These are phyloP conservation scores for Mycosphaerella arachidis DNA, from an alignment of 2,329 filamentous ascomycete species.

Conservation along the genomic window DNA sequence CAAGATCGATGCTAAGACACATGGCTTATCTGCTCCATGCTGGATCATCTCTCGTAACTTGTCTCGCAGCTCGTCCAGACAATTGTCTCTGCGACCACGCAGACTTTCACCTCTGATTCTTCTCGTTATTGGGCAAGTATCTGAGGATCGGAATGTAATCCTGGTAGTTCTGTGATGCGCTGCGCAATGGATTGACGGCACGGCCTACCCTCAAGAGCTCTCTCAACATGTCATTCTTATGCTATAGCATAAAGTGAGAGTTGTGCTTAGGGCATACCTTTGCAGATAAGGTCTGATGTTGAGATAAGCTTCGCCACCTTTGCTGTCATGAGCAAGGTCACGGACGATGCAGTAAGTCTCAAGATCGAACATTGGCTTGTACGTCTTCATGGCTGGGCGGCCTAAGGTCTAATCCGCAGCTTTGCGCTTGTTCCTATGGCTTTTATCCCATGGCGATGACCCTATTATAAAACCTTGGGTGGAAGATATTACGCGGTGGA, in stretches of 20 bases:
- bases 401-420: slow-evolving; percentile 48
- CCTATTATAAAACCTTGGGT: slow-evolving; percentile 55
- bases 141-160: slow-evolving; percentile 51
- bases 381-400: slow-evolving; percentile 44
- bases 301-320: slow-evolving; percentile 32
- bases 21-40: slow-evolving; percentile 50
- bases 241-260: slow-evolving; percentile 52
- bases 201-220: slow-evolving; percentile 53
- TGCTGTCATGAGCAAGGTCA: slow-evolving; percentile 45
- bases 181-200: slow-evolving; percentile 48
- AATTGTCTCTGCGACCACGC: slow-evolving; percentile 46
- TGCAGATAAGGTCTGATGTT: slow-evolving; percentile 52
- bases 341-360: slow-evolving; percentile 50
- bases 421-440: slow-evolving; percentile 51
- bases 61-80: slow-evolving; percentile 47
- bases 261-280: slow-evolving; percentile 52
- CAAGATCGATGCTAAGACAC: slow-evolving; percentile 51
- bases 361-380: slow-evolving; percentile 52
- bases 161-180: slow-evolving; percentile 51
- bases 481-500: slow-evolving; percentile 50
- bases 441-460: slow-evolving; percentile 51
- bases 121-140: slow-evolving; percentile 51
- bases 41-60: slow-evolving; percentile 51
- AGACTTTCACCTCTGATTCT: slow-evolving; percentile 46
- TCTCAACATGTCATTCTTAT: slow-evolving; percentile 50